These are phyloP conservation scores for Beta macrorhiza DNA, from an alignment of 179 eudicot genomes.

Conservation along the genomic window DNA sequence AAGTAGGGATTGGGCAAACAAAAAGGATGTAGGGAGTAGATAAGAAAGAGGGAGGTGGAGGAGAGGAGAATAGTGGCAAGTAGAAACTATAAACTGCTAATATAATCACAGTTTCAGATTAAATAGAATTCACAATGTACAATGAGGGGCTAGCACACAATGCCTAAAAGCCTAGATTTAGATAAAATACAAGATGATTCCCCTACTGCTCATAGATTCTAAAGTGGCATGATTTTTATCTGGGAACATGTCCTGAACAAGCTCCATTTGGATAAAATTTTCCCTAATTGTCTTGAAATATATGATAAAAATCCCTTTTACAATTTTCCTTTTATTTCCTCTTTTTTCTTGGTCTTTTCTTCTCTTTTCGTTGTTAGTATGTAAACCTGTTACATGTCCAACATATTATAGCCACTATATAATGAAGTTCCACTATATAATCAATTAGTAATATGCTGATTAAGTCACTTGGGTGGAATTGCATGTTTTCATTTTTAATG, in stretches of 20 bases:
- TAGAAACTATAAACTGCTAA: not conserved
- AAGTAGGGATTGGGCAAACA: not conserved
- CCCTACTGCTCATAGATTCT: not conserved
- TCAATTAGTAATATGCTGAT: too few relatives aligned
- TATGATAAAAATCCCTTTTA: not conserved
- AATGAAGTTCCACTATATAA: too few relatives aligned
- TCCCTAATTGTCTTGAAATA: not conserved
- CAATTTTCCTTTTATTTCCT: not conserved
- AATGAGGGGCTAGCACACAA: not conserved
- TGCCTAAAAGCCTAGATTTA: not conserved
- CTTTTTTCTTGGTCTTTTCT: not conserved
- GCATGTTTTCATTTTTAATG: too few relatives aligned
- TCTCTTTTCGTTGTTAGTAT: not conserved
- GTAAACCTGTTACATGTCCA: not conserved
- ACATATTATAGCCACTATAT: too few relatives aligned
- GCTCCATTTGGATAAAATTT: not conserved
- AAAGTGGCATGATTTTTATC: not conserved
- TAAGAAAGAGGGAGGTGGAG: not conserved
- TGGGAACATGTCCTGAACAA: not conserved
- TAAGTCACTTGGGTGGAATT: too few relatives aligned
- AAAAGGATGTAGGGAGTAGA: too few relatives aligned
- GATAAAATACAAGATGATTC: not conserved
- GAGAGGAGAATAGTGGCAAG: too few relatives aligned
- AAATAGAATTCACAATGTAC: not conserved
- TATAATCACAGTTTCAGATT: not conserved